phyloP scores from a whole-genome alignment of 2,329 filamentous ascomycete species.

The Penicillium crustosum region DNA sequence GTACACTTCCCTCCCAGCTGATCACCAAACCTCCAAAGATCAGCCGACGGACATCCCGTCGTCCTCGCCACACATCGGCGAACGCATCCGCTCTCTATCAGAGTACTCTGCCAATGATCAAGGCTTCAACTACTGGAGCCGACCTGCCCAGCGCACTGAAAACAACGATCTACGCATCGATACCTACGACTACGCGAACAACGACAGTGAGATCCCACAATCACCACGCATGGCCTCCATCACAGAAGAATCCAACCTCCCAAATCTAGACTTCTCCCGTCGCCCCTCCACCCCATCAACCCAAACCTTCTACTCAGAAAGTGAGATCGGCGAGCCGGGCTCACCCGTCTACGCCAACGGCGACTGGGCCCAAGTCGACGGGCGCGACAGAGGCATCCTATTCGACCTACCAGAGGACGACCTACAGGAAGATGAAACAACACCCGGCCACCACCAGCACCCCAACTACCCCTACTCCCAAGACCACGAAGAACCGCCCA shows the following conservation, averaged over 20 bases:
- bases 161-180: not conserved
- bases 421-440: not conserved
- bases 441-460: not conserved
- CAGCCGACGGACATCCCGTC: conserved; percentile 19
- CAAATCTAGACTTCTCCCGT: conserved; percentile 7
- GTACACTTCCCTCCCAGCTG: conserved; percentile 14
- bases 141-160: not conserved
- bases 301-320: conserved; percentile 25
- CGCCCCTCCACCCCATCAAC: conserved; percentile 17
- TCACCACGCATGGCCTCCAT: conserved; percentile 14
- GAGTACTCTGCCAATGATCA: conserved; percentile 22
- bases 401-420: conserved; percentile 9
- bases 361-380: conserved; percentile 26
- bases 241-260: conserved; percentile 11
- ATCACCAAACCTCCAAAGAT: conserved; percentile 13
- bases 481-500: not conserved
- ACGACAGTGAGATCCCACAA: conserved; percentile 8
- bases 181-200: not conserved
- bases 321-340: conserved; percentile 35
- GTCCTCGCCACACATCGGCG: conserved; percentile 20
- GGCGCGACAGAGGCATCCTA: conserved; percentile 28
- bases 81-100: conserved; percentile 22
- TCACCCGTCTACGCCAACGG: conserved; percentile 30
- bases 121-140: conserved; percentile 13
- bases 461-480: conserved; percentile 3